phyloP scores from a whole-genome alignment of 306 rosid species.

The Canavalia ensiformis region DNA sequence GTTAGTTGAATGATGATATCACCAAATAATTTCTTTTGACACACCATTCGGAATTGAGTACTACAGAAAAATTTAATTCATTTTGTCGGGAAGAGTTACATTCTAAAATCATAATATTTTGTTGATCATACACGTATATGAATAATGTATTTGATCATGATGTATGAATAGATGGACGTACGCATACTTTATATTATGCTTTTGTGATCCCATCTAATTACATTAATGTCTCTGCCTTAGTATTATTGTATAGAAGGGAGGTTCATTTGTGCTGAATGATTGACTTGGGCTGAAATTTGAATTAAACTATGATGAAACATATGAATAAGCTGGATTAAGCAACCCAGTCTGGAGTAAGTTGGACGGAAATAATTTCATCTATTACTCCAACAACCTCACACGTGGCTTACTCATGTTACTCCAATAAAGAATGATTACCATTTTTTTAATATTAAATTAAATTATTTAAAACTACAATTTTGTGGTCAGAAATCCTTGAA shows the following conservation, averaged over 20 bases:
- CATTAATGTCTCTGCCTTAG: no score
- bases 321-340: neutral
- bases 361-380: neutral
- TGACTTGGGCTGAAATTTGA: neutral
- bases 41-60: neutral
- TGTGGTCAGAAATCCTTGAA: no score
- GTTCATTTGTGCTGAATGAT: neutral
- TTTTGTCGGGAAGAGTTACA: neutral
- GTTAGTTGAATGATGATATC: neutral
- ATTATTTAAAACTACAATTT: no score
- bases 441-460: neutral
- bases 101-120: neutral
- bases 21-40: neutral
- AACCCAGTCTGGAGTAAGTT: neutral
- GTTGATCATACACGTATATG: neutral
- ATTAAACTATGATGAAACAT: neutral
- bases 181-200: neutral
- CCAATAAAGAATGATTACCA: neutral
- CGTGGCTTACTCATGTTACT: neutral
- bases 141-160: neutral
- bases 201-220: neutral
- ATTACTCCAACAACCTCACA: neutral
- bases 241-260: neutral
- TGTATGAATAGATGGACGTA: neutral
- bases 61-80: neutral